Conservation (phyloP, 1,284 basidiomycete species). For the Gomphus bonarii region DNA sequence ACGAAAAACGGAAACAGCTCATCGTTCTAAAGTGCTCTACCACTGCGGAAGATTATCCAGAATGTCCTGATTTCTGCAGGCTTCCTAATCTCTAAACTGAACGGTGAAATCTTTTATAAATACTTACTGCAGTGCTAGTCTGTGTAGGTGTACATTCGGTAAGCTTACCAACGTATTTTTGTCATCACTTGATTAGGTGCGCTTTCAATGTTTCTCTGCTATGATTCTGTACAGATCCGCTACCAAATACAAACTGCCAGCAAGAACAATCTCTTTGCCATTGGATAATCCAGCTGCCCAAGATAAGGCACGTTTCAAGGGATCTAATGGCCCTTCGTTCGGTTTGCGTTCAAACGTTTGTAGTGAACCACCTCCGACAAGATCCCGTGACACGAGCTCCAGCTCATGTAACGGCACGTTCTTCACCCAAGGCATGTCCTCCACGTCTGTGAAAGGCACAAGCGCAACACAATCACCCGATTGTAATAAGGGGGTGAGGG, state of each 20-base stretch:
- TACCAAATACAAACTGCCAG: slow-evolving; percentile 87
- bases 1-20: too few relatives aligned
- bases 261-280: slow-evolving; percentile 46
- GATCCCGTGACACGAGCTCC: slow-evolving; percentile 16
- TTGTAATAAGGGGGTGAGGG: slow-evolving; percentile 54
- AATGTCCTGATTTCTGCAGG: neutral
- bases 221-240: slow-evolving; percentile 74
- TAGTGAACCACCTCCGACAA: slow-evolving; percentile 9
- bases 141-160: too few relatives aligned
- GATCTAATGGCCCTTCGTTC: slow-evolving; percentile 20
- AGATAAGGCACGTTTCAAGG: slow-evolving; percentile 13
- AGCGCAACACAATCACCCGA: slow-evolving; percentile 39
- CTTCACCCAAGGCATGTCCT: slow-evolving; percentile 88
- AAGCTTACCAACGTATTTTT: too few relatives aligned
- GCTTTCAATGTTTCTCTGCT: neutral
- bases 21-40: too few relatives aligned
- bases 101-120: too few relatives aligned
- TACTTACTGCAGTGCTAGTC: too few relatives aligned
- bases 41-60: too few relatives aligned
- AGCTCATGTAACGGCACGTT: slow-evolving; percentile 33
- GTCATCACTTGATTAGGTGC: too few relatives aligned
- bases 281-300: slow-evolving; percentile 11
- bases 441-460: slow-evolving; percentile 59
- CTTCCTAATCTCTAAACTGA: too few relatives aligned
- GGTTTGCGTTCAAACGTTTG: neutral